Evolutionary conservation across 305 asterid species (phyloP), one percentile per base, ranked within the genome.

Genomic region (Rubia occidens): DNA sequence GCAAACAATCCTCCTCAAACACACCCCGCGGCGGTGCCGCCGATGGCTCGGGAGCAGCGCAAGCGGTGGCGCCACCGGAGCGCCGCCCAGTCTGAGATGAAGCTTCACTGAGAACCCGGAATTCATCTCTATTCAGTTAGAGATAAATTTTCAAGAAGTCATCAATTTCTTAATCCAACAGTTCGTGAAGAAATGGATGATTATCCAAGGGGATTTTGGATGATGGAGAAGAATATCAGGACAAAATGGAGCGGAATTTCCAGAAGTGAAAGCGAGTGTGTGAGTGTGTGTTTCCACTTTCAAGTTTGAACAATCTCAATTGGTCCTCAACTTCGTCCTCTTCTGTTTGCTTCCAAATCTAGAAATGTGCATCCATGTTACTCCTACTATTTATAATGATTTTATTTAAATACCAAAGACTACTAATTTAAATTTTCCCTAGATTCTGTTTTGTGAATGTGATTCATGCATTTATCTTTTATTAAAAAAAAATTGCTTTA

Each of bases 1-100:
- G 76, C 88, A 81, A 42, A 80, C 68, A 82, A 82, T 69, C 83
- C 75, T 89, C 75, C 73, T 53, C 58, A 53, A 80, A 61, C 71
- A 21, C 21, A 60, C n/a, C 40, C 40, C 76, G n/a, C 70, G 85
- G 59, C 74, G 83, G 35, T 42, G 68, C 37, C 71, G 54, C 18
- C 71, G 85, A 32, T 70, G 78, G 69, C 17, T 51, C 21, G 79
- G 81, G 32, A 75, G 47, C 61, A 65, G 42, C 32, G 79, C 53
- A 64, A 73, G 76, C 68, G 77, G 68, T 39, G 83, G 78, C 37
- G 79, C 18, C 26, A 81, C 75, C 59, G 75, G 3, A 18, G 26
- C 39, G 11, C 40, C 21, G 14, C 35, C 55, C 32, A 62, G 58
- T 32, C 68, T 76, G 64, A 79, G 14, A 53, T 67, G 80, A 47